A percentile compares a stretch with the other conserved stretches of the same genome.
phyloP scores from a whole-genome alignment of 495 filamentous ascomycete species.

The Penicillium pancosmium region DNA sequence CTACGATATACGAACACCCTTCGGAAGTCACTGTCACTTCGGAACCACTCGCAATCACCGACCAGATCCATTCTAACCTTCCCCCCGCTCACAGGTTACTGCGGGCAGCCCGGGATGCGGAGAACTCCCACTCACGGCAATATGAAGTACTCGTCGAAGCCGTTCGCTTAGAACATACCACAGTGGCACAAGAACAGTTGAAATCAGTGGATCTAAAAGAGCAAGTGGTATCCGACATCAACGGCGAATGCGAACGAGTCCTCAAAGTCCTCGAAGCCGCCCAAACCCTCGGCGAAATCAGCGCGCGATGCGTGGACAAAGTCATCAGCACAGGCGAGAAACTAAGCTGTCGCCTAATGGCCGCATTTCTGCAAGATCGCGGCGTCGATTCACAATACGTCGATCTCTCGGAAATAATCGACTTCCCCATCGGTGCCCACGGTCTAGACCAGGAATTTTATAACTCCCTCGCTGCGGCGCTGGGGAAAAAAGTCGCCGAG shows the following conservation, averaged over 20 bases:
- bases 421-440: conserved; percentile 56
- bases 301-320: conserved; percentile 79
- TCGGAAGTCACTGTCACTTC: no score
- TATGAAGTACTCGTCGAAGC: conserved; percentile 73
- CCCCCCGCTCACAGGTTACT: conserved; percentile 55
- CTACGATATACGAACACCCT: no score
- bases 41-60: not conserved
- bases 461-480: conserved; percentile 60
- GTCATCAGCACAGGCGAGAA: conserved; percentile 95
- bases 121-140: conserved; percentile 60
- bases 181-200: conserved; percentile 65
- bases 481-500: conserved; percentile 67
- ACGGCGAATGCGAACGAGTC: conserved; percentile 69
- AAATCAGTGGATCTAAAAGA: conserved; percentile 60
- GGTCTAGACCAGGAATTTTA: conserved; percentile 83
- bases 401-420: conserved; percentile 77
- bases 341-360: conserved; percentile 85
- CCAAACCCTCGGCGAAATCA: conserved; percentile 68
- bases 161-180: conserved; percentile 73
- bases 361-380: conserved; percentile 73
- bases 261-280: conserved; percentile 62
- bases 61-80: conserved; percentile 9
- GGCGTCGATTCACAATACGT: conserved; percentile 83
- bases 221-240: conserved; percentile 61
- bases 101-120: conserved; percentile 66